phyloP scores from a whole-genome alignment of 257 asterid species.

The Solanum tacnaense region DNA sequence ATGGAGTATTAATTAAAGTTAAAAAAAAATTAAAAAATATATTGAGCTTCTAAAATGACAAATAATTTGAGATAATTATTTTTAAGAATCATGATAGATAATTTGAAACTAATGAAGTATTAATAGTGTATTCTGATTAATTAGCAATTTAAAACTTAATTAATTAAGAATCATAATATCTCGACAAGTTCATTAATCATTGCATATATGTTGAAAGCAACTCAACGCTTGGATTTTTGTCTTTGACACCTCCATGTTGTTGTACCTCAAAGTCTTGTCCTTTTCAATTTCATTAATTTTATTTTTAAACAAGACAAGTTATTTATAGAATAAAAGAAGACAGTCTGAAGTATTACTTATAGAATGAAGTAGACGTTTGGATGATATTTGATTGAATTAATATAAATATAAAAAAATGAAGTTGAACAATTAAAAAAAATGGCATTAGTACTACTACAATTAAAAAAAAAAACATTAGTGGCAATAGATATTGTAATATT shows the following conservation, averaged over 20 bases:
- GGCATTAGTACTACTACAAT: too few relatives aligned
- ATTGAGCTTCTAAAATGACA: not conserved
- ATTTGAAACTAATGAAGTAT: too few relatives aligned
- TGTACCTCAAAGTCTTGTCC: not conserved
- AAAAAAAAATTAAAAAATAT: too few relatives aligned
- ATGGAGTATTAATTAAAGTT: too few relatives aligned
- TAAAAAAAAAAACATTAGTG: too few relatives aligned
- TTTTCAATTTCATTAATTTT: not conserved
- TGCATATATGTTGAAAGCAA: not conserved
- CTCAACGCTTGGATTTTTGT: not conserved
- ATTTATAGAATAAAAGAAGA: not conserved
- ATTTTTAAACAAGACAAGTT: not conserved
- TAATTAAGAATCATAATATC: not conserved
- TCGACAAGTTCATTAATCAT: not conserved
- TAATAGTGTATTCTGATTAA: not conserved
- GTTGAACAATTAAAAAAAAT: not conserved
- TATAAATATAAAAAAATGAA: not conserved
- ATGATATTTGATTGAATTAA: not conserved
- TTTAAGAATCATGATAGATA: too few relatives aligned
- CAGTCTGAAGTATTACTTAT: not conserved
- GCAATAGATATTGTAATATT: too few relatives aligned
- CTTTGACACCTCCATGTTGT: not conserved
- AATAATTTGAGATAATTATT: too few relatives aligned
- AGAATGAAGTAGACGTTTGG: not conserved
- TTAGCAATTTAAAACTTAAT: not conserved